phyloP scores from a whole-genome alignment of 768 basidiomycete species.

The Suillus alpinus region DNA sequence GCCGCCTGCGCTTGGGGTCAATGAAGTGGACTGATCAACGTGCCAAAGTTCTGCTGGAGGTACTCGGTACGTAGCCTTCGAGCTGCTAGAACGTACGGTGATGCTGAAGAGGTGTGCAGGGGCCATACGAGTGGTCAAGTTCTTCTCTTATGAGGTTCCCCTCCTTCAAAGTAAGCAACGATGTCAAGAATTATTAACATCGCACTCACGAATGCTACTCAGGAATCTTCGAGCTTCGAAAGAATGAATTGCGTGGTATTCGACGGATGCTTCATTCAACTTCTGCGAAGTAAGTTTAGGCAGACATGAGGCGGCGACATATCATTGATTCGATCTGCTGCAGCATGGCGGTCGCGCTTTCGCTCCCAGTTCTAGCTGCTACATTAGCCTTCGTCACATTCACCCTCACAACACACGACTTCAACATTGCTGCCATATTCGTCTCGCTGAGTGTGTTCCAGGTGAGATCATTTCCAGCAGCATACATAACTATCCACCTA shows the following conservation, averaged over 20 bases:
- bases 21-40: slow-evolving; percentile 64
- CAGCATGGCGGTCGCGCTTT: slow-evolving; percentile 53
- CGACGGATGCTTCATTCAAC: slow-evolving; percentile 57
- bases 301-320: background rate
- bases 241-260: slow-evolving; percentile 54
- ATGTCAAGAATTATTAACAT: background rate
- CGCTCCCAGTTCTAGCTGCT: slow-evolving; percentile 61
- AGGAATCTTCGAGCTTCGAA: slow-evolving; percentile 55
- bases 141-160: slow-evolving; percentile 69
- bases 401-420: slow-evolving; percentile 48
- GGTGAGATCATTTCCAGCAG: slow-evolving; percentile 19
- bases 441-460: slow-evolving; percentile 61
- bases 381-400: slow-evolving; percentile 68
- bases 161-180: slow-evolving; percentile 54
- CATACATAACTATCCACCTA: background rate
- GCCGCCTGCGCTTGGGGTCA: slow-evolving; percentile 48
- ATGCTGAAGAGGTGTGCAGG: slow-evolving; percentile 26
- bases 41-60: slow-evolving; percentile 60
- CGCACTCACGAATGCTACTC: background rate
- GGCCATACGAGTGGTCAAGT: slow-evolving; percentile 73
- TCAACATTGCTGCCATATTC: slow-evolving; percentile 69
- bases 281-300: slow-evolving; percentile 52
- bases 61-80: slow-evolving; percentile 43
- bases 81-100: background rate
- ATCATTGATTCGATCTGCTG: background rate